phyloP scores from a whole-genome alignment of 768 basidiomycete genomes.

The Termitomyces titanicus region DNA sequence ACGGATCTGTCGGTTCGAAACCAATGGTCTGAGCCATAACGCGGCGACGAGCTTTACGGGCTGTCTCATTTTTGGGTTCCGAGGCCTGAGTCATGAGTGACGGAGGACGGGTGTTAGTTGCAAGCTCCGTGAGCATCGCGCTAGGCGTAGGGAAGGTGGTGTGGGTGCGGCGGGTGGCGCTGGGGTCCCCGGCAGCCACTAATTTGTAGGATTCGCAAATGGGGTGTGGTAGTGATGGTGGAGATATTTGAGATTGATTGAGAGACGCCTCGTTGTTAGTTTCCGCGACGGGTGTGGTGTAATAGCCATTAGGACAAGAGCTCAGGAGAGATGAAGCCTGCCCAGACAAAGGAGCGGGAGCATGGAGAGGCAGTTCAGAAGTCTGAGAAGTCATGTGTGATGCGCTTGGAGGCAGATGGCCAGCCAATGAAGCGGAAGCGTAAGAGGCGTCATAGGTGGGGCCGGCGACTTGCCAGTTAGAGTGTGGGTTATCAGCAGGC shows the following conservation, averaged over 20 bases:
- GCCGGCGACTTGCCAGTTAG: background rate
- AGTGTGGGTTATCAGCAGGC: background rate
- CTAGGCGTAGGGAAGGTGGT: conserved; percentile 62
- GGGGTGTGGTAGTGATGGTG: background rate
- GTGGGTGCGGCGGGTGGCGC: conserved; percentile 18
- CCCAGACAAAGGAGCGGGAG: conserved; percentile 23
- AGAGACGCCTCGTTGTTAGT: background rate
- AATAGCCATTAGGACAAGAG: background rate
- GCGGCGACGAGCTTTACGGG: conserved; percentile 56
- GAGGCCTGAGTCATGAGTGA: background rate
- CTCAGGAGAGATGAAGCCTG: conserved; percentile 16
- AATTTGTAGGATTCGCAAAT: conserved; percentile 7
- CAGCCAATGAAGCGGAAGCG: background rate
- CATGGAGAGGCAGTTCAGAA: conserved; percentile 22
- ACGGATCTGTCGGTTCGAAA: conserved; percentile 62
- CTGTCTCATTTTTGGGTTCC: conserved; percentile 37
- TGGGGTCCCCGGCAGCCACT: conserved; percentile 3
- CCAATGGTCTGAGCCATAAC: conserved; percentile 52
- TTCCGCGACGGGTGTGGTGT: background rate
- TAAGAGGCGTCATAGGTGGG: background rate
- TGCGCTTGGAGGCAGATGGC: background rate
- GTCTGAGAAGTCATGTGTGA: conserved; percentile 12
- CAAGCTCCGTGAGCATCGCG: conserved; percentile 51
- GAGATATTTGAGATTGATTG: background rate
- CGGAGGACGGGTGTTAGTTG: conserved; percentile 11